These are phyloP conservation scores for Ceratobasidium sp. DNA, from an alignment of 1,284 basidiomycete species.

Conservation along the genomic window DNA sequence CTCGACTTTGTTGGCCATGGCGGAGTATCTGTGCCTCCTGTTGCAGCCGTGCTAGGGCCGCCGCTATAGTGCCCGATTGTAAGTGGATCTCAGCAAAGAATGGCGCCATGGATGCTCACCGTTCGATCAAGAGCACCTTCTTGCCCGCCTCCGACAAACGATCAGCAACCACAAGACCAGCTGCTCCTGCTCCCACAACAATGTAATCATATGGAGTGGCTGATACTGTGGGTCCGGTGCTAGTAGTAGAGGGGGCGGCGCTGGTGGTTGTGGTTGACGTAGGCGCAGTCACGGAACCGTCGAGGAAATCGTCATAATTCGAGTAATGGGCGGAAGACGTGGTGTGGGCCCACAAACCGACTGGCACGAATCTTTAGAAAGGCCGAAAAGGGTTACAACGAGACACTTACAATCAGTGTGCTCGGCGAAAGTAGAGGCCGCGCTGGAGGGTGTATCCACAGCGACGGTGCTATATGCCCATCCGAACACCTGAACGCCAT, in stretches of 20 bases:
- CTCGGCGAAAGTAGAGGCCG: constrained; percentile 57
- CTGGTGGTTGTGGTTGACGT: constrained; percentile 52
- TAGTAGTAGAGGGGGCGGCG: constrained; percentile 53
- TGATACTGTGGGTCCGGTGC: constrained; percentile 54
- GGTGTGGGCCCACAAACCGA: constrained; percentile 68
- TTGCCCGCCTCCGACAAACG: constrained; percentile 69
- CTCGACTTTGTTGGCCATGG: constrained; percentile 63
- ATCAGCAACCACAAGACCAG: constrained; percentile 63
- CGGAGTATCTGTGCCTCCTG: constrained; percentile 68
- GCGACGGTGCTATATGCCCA: constrained; percentile 61
- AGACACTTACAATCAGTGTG: constrained; percentile 60
- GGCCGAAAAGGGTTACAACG: background rate
- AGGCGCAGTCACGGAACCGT: constrained; percentile 57
- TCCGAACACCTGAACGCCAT: constrained; percentile 59
- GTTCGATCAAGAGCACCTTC: constrained; percentile 41
- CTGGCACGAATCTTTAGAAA: constrained; percentile 50
- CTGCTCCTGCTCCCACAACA: constrained; percentile 68
- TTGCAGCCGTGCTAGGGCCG: constrained; percentile 67
- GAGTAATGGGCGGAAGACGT: constrained; percentile 62
- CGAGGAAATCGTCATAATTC: constrained; percentile 63
- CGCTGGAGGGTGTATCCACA: constrained; percentile 54
- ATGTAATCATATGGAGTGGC: constrained; percentile 70
- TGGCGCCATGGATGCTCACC: constrained; percentile 56
- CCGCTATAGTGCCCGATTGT: constrained; percentile 63
- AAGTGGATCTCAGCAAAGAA: constrained; percentile 37